Conservation (phyloP, 2,329 filamentous ascomycete genomes). For the Diaporthe sp. region DNA sequence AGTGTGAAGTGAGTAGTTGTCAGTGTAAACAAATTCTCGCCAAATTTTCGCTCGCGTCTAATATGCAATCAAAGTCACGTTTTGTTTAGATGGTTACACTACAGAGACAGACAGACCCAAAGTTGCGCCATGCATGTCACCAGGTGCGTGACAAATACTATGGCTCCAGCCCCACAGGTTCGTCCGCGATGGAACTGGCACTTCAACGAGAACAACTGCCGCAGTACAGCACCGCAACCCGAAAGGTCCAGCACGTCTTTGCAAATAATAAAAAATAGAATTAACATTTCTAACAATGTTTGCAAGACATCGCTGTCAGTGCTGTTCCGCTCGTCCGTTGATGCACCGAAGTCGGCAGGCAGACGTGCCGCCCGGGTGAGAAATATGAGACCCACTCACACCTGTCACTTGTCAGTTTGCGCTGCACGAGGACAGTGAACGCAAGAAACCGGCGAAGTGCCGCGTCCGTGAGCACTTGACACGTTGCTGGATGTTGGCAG, state of each 20-base stretch:
- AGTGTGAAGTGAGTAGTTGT: neutral
- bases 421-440: conserved; percentile 18
- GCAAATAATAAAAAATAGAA: neutral
- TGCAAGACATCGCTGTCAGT: neutral
- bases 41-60: neutral
- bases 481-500: conserved; percentile 21
- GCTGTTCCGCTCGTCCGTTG: conserved; percentile 19
- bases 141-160: neutral
- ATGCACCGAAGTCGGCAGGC: conserved; percentile 28
- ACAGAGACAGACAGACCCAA: neutral
- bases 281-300: neutral
- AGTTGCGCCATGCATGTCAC: conserved; percentile 22
- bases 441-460: conserved; percentile 3
- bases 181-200: neutral
- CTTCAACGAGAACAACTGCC: neutral
- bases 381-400: conserved; percentile 23
- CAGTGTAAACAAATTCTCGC: neutral
- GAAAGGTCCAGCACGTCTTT: neutral
- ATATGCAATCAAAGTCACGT: neutral
- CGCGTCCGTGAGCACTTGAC: conserved; percentile 21
- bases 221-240: neutral
- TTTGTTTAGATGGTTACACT: neutral
- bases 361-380: conserved; percentile 1
- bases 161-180: conserved; percentile 18
- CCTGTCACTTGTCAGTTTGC: conserved; percentile 30